Conservation (phyloP, 345 rosid species). For the Angophora floribunda region DNA sequence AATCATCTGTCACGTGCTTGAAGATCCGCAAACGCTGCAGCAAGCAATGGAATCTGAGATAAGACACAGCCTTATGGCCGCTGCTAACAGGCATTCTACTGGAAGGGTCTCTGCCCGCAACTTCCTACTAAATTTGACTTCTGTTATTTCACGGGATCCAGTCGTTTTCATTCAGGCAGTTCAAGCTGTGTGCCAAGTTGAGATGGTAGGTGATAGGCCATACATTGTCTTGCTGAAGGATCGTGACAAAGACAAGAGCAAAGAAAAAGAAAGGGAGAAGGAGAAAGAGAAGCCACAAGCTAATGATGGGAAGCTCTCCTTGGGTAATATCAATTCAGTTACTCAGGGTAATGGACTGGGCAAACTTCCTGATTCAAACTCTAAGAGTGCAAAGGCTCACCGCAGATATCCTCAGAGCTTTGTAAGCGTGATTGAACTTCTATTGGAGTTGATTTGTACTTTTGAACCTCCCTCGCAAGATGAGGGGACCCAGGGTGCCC, state of each 20-base stretch:
- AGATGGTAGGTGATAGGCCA: slow-evolving; percentile 96
- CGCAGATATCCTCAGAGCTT: slow-evolving; percentile 82
- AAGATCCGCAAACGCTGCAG: slow-evolving; percentile 95
- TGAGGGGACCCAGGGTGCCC: slow-evolving; percentile 28
- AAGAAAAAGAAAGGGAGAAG: slow-evolving; percentile 67
- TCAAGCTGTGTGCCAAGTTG: slow-evolving; percentile 77
- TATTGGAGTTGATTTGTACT: slow-evolving; percentile 54
- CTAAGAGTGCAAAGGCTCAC: slow-evolving; percentile 62
- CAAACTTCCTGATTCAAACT: slow-evolving; percentile 38
- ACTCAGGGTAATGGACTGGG: slow-evolving; percentile 36
- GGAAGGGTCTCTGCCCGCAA: slow-evolving; percentile 80
- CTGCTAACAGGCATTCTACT: slow-evolving; percentile 74
- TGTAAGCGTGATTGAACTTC: slow-evolving; percentile 73
- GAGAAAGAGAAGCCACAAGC: slow-evolving; percentile 53
- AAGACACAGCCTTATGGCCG: slow-evolving; percentile 65
- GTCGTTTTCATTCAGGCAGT: slow-evolving; percentile 74
- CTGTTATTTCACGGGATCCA: slow-evolving; percentile 87
- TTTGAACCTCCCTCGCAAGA: slow-evolving; percentile 62
- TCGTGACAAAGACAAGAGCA: slow-evolving; percentile 70
- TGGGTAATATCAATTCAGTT: slow-evolving; percentile 19
- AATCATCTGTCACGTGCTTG: slow-evolving; percentile 83
- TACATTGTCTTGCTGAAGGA: slow-evolving; percentile 76
- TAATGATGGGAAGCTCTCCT: slow-evolving; percentile 52
- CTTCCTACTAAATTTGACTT: slow-evolving; percentile 55
- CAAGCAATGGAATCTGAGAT: slow-evolving; percentile 98